These are phyloP conservation scores for Melanopsichium pennsylvanicum DNA, from an alignment of 1,284 basidiomycete genomes.

Conservation along the genomic window DNA sequence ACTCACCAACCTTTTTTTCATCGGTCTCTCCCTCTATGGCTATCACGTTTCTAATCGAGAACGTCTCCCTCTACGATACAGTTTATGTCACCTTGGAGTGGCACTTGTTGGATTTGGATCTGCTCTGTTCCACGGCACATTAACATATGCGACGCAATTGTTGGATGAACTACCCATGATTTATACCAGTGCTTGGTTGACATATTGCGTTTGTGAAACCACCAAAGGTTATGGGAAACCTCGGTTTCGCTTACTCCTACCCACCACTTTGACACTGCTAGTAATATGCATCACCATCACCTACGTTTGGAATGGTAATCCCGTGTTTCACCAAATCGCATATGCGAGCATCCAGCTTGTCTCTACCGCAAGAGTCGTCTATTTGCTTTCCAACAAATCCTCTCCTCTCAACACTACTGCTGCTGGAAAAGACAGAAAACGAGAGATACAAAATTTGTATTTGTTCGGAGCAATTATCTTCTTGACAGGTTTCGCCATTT, in stretches of 20 bases:
- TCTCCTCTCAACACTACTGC: constrained; percentile 33
- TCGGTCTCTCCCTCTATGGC: constrained; percentile 67
- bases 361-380: constrained; percentile 57
- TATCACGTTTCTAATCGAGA: constrained; percentile 21
- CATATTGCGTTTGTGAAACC: constrained; percentile 58
- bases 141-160: constrained; percentile 60
- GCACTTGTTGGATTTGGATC: constrained; percentile 54
- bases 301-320: constrained; percentile 69
- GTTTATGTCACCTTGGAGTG: constrained; percentile 52
- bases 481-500: constrained; percentile 68
- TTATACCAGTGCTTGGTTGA: constrained; percentile 52
- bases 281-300: constrained; percentile 49
- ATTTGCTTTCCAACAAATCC: constrained; percentile 46
- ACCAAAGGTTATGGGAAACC: constrained; percentile 29
- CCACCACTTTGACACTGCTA: constrained; percentile 26
- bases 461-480: constrained; percentile 59
- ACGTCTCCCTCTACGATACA: constrained; percentile 47
- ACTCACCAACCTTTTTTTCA: constrained; percentile 68
- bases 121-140: constrained; percentile 61
- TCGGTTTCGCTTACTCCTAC: constrained; percentile 29
- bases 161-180: constrained; percentile 66
- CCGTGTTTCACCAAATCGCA: constrained; percentile 70
- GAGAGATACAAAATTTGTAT: constrained; percentile 18
- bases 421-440: constrained; percentile 10
- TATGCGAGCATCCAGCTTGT: constrained; percentile 68